phyloP scores from a whole-genome alignment of 331 rosid genomes.

The Arachis monticola region DNA sequence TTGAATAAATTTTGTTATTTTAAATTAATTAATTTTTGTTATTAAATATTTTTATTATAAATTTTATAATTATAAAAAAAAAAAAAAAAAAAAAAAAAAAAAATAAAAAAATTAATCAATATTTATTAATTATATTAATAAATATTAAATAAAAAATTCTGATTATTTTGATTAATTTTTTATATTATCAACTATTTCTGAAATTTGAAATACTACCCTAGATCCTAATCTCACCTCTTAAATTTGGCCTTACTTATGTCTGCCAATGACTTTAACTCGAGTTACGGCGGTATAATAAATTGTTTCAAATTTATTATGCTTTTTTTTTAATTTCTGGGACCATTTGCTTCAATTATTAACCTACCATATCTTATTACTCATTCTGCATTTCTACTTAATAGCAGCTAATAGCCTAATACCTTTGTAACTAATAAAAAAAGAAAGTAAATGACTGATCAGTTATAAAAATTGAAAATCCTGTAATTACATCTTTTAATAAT shows the following conservation, averaged over 20 bases:
- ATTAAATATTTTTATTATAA: too few relatives aligned
- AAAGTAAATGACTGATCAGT: not conserved
- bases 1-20: too few relatives aligned
- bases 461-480: not conserved
- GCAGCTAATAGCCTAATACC: not conserved
- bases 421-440: not conserved
- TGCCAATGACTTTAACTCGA: not conserved
- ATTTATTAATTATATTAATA: too few relatives aligned
- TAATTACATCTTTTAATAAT: too few relatives aligned
- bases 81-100: too few relatives aligned
- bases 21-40: too few relatives aligned
- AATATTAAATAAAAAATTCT: too few relatives aligned
- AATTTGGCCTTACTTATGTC: conserved; percentile 9
- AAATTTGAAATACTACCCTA: too few relatives aligned
- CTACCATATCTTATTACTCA: not conserved
- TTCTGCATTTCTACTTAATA: not conserved
- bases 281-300: conserved; percentile 14
- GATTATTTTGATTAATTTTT: too few relatives aligned
- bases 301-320: not conserved
- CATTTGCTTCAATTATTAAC: conserved; percentile 10
- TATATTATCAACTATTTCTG: too few relatives aligned
- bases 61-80: too few relatives aligned
- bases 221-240: not conserved
- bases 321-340: not conserved
- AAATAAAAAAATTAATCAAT: too few relatives aligned